These are phyloP conservation scores for Kazachstania kunashirensis DNA, from an alignment of 805 yeast genomes.

Conservation along the genomic window DNA sequence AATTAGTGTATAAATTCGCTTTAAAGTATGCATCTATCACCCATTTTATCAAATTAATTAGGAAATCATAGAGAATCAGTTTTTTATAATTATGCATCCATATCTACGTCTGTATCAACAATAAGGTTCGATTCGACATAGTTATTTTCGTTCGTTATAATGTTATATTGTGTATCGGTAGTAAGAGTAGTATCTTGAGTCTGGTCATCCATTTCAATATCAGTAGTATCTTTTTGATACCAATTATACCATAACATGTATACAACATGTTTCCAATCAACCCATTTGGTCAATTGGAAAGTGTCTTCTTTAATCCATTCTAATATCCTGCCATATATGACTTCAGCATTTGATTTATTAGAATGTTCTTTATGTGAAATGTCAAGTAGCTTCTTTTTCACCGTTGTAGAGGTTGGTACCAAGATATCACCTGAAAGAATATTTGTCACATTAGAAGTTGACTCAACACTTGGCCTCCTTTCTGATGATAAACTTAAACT, in stretches of 20 bases:
- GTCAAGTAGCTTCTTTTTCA: constrained; percentile 4
- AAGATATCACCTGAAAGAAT: constrained; percentile 6
- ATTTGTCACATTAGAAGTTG: constrained; percentile 1
- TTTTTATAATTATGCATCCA: too few relatives aligned
- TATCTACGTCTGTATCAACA: constrained; percentile 11
- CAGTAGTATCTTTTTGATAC: constrained; percentile 16
- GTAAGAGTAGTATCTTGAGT: not conserved
- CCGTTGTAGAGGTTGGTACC: constrained; percentile 3
- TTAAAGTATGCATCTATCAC: too few relatives aligned
- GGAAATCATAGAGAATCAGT: too few relatives aligned
- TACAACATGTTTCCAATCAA: constrained; percentile 12
- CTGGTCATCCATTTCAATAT: not conserved
- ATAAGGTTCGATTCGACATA: not conserved
- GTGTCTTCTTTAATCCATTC: constrained; percentile 20
- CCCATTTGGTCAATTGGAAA: constrained; percentile 26
- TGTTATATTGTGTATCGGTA: too few relatives aligned
- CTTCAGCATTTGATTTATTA: constrained; percentile 4
- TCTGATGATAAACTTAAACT: constrained; percentile 16
- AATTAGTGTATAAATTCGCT: too few relatives aligned
- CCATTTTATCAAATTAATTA: too few relatives aligned
- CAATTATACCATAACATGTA: constrained; percentile 27
- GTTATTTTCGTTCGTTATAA: not conserved
- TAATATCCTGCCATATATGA: constrained; percentile 18
- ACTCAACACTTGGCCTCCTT: too few relatives aligned
- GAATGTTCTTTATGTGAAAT: not conserved